phyloP scores from a whole-genome alignment of 1,284 basidiomycete species.

The Xerocomus nothofagi region DNA sequence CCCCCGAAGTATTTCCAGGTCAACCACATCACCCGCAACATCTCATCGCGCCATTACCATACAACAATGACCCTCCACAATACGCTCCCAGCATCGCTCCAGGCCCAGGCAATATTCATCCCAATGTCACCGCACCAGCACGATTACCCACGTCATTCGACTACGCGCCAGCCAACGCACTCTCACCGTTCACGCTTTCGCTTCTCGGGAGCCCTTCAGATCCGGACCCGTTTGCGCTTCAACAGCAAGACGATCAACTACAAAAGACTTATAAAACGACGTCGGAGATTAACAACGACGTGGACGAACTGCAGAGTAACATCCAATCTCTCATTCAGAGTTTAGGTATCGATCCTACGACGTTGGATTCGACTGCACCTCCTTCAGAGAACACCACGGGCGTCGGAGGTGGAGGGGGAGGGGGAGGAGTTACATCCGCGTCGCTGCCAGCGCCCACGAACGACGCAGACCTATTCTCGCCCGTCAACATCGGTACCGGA shows the following conservation, averaged over 20 bases:
- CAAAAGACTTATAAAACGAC: constrained; percentile 63
- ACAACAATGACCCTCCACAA: constrained; percentile 18
- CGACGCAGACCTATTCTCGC: constrained; percentile 23
- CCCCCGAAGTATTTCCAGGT: constrained; percentile 23
- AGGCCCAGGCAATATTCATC: neutral
- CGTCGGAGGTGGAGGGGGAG: constrained; percentile 10
- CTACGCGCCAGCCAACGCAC: constrained; percentile 7
- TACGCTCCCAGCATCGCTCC: constrained; percentile 8
- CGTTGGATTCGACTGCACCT: constrained; percentile 32
- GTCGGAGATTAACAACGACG: constrained; percentile 68
- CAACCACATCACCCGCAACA: constrained; percentile 26
- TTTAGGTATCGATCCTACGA: constrained; percentile 60
- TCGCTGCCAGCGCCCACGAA: neutral
- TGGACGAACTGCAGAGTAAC: constrained; percentile 68
- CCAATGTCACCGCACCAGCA: constrained; percentile 2
- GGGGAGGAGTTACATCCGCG: constrained; percentile 4
- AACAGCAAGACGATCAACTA: constrained; percentile 40
- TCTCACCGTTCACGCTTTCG: constrained; percentile 25
- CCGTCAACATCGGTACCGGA: constrained; percentile 9
- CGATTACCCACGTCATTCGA: constrained; percentile 20
- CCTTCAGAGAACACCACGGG: constrained; percentile 7
- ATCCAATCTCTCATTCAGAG: constrained; percentile 75
- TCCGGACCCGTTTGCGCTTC: constrained; percentile 37
- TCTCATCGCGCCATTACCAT: constrained; percentile 37
- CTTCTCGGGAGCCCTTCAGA: constrained; percentile 18